Evolutionary conservation across 306 rosid genomes (phyloP), one percentile per base, ranked within the genome.

Genomic region (Vigna nakashimae): DNA sequence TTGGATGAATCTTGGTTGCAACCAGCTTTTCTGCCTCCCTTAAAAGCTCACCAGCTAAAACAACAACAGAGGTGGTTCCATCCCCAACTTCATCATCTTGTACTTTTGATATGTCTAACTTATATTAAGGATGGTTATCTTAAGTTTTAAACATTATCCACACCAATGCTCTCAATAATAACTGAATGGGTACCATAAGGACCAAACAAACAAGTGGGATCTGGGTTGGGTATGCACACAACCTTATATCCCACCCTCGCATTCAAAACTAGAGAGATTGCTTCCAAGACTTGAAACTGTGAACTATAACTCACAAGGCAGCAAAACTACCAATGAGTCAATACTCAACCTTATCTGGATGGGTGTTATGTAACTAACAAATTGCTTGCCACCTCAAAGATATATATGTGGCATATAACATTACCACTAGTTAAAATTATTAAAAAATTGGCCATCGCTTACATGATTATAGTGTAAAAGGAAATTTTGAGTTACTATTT

Each of bases 61-160:
- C 98, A 85, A 96, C 99, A 82, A 96, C 99, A 48, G 99, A 96
- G 69, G 99, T 96, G 67, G 99, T 96, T 73, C 99, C 99, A 75
- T 92, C 98, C 53, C 99, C 99, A 85, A 96, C 99, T 84, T 96
- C 99, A 81, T 96, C 99, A 78, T 96, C 99, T 90, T 96, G 99
- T 77, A 92, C 99, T 91, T 96, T 96, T 73, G 98, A 96, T 79
- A 96, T 91, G 79, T 96, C 99, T 92, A 62, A 77, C 65, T 51
- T 79, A 62, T 52, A 75, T 92, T 84, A 90, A 91, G 92, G 91
- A 88, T 68, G 36, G 38, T 55, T 43, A 64, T 46, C 49, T 72
- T 32, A 59, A 10, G 18, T 30, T 4, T 30, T 30, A 30, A 30
- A 4, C 52, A 56, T 18, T 43, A 26, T 16, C 49, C 43, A 38